phyloP scores from a whole-genome alignment of 768 basidiomycete genomes.

The Lentinus brumalis region DNA sequence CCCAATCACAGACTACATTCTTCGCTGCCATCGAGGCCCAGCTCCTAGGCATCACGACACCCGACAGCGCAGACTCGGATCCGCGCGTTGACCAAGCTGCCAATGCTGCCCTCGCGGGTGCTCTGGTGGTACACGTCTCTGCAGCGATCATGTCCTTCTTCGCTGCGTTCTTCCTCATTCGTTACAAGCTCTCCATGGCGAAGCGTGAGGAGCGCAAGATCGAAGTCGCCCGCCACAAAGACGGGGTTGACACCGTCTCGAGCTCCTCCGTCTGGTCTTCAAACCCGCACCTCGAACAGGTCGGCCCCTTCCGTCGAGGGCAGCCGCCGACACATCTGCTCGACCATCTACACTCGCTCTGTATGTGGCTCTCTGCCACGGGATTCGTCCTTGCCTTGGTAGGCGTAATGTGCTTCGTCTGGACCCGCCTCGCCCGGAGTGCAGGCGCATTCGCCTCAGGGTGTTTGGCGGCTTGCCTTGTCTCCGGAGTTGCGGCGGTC shows the following conservation, averaged over 20 bases:
- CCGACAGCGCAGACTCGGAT: slow-evolving; percentile 12
- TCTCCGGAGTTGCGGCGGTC: slow-evolving; percentile 20
- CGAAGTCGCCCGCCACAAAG: slow-evolving; percentile 28
- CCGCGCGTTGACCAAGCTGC: slow-evolving; percentile 21
- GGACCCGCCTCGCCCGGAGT: slow-evolving; percentile 46
- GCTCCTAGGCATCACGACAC: slow-evolving; percentile 48
- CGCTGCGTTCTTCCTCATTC: slow-evolving; percentile 55
- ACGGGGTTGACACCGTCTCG: background rate
- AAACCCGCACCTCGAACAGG: slow-evolving; percentile 52
- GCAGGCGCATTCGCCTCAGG: slow-evolving; percentile 46
- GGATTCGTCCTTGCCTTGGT: slow-evolving; percentile 54
- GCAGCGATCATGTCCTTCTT: slow-evolving; percentile 54
- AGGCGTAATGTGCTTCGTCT: slow-evolving; percentile 53
- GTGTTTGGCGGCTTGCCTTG: slow-evolving; percentile 39
- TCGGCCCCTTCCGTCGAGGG: slow-evolving; percentile 44
- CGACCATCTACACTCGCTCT: slow-evolving; percentile 50
- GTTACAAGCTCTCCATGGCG: slow-evolving; percentile 56
- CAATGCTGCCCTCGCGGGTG: slow-evolving; percentile 52
- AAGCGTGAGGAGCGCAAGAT: slow-evolving; percentile 45
- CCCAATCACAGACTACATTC: slow-evolving; percentile 54
- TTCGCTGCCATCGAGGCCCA: slow-evolving; percentile 61
- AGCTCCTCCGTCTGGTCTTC: slow-evolving; percentile 32
- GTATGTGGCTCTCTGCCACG: slow-evolving; percentile 44
- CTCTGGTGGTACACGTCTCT: slow-evolving; percentile 53
- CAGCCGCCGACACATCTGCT: slow-evolving; percentile 48